Conservation (phyloP, 2,329 filamentous ascomycete genomes). For the Colletotrichum sp. region DNA sequence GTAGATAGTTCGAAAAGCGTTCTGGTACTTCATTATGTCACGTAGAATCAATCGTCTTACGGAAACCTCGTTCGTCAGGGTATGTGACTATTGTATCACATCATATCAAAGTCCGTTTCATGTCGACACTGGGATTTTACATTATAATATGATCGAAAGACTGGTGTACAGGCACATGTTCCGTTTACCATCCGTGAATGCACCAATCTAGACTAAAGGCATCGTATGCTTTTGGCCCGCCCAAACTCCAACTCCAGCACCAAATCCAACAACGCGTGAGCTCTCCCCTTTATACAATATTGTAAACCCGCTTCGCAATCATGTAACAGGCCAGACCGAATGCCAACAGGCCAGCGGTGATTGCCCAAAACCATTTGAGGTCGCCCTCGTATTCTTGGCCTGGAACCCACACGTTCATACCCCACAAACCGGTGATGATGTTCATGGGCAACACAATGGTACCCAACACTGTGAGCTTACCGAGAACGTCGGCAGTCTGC, state of each 20-base stretch:
- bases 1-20: too few species aligned
- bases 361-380: slow-evolving; percentile 75
- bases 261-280: background rate
- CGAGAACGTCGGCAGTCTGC: slow-evolving; percentile 92
- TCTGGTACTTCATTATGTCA: too few species aligned
- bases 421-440: slow-evolving; percentile 97
- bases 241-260: background rate
- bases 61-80: too few species aligned
- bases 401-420: slow-evolving; percentile 97
- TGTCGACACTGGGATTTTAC: background rate
- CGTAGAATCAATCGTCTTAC: too few species aligned
- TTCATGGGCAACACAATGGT: slow-evolving; percentile 99
- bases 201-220: background rate
- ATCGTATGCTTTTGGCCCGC: background rate
- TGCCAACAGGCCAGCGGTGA: slow-evolving; percentile 74
- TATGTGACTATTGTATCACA: too few species aligned
- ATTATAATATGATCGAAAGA: background rate
- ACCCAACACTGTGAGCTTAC: slow-evolving; percentile 92
- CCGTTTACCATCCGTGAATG: slow-evolving; percentile 19
- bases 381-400: slow-evolving; percentile 83
- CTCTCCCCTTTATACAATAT: slow-evolving; percentile 66
- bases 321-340: slow-evolving; percentile 84
- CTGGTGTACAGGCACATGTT: slow-evolving; percentile 4
- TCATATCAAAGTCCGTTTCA: background rate
- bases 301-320: slow-evolving; percentile 84